Evolutionary conservation across 495 filamentous ascomycete species (phyloP).

Genomic region (Tuber borchii): DNA sequence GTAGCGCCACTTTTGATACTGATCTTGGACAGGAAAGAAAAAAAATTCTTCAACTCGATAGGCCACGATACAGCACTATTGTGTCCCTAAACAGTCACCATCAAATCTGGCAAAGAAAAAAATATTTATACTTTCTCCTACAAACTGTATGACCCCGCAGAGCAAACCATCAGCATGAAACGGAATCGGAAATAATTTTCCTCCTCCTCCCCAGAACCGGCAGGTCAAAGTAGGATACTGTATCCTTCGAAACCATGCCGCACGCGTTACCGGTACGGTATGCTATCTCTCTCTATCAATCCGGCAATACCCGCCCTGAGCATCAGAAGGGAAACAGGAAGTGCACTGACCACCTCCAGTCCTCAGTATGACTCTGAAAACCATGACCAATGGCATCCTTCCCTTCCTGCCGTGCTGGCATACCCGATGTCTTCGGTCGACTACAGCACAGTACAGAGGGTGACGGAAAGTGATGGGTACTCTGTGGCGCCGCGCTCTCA

Average conservation of each 20-base stretch:
- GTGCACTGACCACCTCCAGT: not conserved
- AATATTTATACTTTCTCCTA: not conserved
- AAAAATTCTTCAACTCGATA: not conserved
- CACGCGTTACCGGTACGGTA: too few species aligned
- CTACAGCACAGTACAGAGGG: too few species aligned
- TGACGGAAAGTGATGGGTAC: too few species aligned
- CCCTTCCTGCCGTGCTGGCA: not conserved
- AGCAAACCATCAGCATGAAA: not conserved
- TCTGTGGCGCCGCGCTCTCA: too few species aligned
- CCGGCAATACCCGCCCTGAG: too few species aligned
- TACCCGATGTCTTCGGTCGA: not conserved
- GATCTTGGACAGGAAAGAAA: constrained; percentile 8
- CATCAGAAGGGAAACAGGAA: not conserved
- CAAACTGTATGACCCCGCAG: constrained; percentile 2
- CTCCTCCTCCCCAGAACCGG: not conserved
- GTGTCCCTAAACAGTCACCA: not conserved
- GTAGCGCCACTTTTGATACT: constrained; percentile 26
- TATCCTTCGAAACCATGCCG: not conserved
- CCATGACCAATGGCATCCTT: not conserved
- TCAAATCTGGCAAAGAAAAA: not conserved
- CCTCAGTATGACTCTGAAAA: not conserved
- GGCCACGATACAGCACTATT: not conserved
- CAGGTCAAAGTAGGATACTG: constrained; percentile 1
- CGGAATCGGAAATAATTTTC: not conserved
- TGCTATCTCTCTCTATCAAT: too few species aligned